A percentile compares a stretch with the other conserved stretches of the same genome.
phyloP scores from a whole-genome alignment of 2,329 filamentous ascomycete genomes.

The Parastagonospora avenae region DNA sequence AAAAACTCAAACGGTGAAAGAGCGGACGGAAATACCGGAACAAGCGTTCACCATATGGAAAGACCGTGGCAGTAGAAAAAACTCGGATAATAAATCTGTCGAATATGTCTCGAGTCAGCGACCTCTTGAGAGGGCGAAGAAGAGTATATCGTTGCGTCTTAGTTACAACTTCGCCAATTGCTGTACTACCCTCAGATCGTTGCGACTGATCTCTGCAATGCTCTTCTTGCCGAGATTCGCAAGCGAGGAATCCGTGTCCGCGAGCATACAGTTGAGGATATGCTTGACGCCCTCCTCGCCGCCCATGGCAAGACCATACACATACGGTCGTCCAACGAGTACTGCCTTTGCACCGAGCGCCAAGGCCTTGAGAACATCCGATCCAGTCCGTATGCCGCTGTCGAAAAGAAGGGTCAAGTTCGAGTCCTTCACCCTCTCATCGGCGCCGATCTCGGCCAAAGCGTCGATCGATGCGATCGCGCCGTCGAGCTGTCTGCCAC shows the following conservation, averaged over 20 bases:
- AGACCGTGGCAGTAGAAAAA: too few relatives aligned
- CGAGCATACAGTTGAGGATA: conserved; percentile 41
- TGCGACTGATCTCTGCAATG: conserved; percentile 31
- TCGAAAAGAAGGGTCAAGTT: conserved; percentile 44
- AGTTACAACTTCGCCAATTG: conserved; percentile 32
- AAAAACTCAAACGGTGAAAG: too few relatives aligned
- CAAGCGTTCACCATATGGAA: too few relatives aligned
- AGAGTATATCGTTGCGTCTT: not conserved
- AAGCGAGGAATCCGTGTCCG: conserved; percentile 41
- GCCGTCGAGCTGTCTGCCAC: conserved; percentile 45
- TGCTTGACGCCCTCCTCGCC: conserved; percentile 47
- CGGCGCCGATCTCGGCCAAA: conserved; percentile 42
- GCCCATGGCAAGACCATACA: conserved; percentile 45
- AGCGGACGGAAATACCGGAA: too few relatives aligned
- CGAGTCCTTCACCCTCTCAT: conserved; percentile 37
- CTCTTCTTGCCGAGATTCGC: conserved; percentile 40
- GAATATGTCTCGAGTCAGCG: too few relatives aligned
- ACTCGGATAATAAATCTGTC: too few relatives aligned
- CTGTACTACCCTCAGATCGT: conserved; percentile 36
- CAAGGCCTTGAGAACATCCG: conserved; percentile 45
- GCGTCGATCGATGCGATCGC: conserved; percentile 43
- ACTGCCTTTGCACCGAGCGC: conserved; percentile 46
- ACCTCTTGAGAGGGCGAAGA: not conserved
- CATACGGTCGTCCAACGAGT: conserved; percentile 42
- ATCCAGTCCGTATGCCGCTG: conserved; percentile 43